Evolutionary conservation across 1,284 basidiomycete species (phyloP).

Genomic region (Irpex rosettiformis): DNA sequence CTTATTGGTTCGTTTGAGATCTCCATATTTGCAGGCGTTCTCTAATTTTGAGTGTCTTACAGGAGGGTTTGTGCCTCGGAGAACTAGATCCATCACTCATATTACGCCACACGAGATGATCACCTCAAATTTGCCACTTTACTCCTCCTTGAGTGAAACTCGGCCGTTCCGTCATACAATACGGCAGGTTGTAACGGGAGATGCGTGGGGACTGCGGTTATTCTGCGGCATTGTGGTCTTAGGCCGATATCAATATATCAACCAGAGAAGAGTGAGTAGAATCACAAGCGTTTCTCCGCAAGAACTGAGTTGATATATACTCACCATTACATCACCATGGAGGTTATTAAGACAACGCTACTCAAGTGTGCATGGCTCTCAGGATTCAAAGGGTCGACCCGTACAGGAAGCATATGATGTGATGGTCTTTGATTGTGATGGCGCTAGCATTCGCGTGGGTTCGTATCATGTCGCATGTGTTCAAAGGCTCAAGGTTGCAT

Average conservation of each 20-base stretch:
- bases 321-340: background rate
- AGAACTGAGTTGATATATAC: background rate
- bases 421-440: background rate
- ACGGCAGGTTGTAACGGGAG: background rate
- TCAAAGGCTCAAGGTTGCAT: background rate
- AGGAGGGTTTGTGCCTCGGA: background rate
- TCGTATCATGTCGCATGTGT: background rate
- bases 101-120: background rate
- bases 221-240: background rate
- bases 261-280: background rate
- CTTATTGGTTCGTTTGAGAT: background rate
- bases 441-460: background rate
- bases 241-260: background rate
- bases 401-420: background rate
- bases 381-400: background rate
- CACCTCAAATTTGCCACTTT: background rate
- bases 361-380: background rate
- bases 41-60: background rate
- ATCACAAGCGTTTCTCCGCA: background rate
- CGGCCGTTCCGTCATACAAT: background rate
- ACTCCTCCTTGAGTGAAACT: background rate
- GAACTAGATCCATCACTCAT: background rate
- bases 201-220: background rate
- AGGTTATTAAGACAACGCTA: background rate
- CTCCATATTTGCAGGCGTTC: background rate